Percentiles rank a stretch among this genome's conserved stretches.
phyloP scores from a whole-genome alignment of 768 basidiomycete genomes.

The Trametes gibbosa region DNA sequence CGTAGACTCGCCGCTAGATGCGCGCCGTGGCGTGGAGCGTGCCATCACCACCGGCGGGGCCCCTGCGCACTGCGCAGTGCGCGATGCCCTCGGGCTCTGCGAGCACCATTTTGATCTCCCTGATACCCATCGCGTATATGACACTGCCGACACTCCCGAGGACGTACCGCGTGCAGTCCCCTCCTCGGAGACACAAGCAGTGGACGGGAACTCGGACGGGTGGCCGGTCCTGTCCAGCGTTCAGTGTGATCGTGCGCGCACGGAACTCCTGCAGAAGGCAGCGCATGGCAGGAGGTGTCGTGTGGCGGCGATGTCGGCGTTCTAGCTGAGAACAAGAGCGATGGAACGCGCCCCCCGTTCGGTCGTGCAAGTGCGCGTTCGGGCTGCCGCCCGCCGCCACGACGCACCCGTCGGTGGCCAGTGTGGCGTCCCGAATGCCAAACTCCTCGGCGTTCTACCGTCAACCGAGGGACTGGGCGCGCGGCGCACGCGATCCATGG shows the following conservation, averaged over 20 bases:
- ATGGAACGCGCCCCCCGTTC: conserved; percentile 1
- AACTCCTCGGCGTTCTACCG: conserved; percentile 10
- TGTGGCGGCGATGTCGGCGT: conserved; percentile 7
- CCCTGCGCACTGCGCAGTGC: too few species aligned
- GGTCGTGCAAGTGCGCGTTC: background rate
- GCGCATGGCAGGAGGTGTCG: background rate
- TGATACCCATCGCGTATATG: too few species aligned
- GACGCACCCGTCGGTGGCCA: background rate
- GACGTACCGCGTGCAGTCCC: background rate
- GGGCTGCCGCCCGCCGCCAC: background rate
- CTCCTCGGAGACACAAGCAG: background rate
- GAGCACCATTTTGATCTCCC: too few species aligned
- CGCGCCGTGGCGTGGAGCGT: conserved; percentile 1
- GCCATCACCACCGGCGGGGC: background rate
- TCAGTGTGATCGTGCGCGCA: too few species aligned
- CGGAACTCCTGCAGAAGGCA: background rate
- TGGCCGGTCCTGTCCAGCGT: background rate
- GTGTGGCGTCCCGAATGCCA: conserved; percentile 8
- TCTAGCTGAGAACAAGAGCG: background rate
- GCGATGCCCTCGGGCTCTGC: conserved; percentile 2
- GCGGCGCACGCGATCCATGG: conserved; percentile 6
- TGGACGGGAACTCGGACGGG: background rate
- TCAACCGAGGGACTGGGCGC: background rate
- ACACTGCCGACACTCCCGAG: background rate
- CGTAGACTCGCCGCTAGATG: background rate